Base-by-base conservation (phyloP, 257 asterid genomes). In the Salvia miltiorrhiza region DNA sequence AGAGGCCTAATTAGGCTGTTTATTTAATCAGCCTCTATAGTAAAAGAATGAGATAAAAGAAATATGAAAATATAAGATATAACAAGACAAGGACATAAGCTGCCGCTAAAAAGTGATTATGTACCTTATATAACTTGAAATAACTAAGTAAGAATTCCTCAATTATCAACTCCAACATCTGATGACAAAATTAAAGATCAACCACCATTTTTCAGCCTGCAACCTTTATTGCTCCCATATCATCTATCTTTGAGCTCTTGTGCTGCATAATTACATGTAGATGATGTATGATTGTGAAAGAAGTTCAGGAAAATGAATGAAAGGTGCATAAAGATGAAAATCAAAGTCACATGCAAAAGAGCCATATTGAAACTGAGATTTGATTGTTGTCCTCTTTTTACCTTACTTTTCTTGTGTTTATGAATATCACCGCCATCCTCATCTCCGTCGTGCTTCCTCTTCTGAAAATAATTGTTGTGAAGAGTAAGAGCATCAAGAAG, bases 201-300 rank as follows among this genome's bases (percentile, higher is more conserved):
- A 65, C 79, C 63, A 62, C 82, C 80, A 77, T 65, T 74, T 81
- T 59, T 92, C 93, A 92, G 81, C 97, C 90, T 58, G 93, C 97
- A 75, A 87, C 95, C 87, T 75, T 90, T 77, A 93, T 85, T 74
- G 89, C 90, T 75, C 94, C 90, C 86, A 88, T 80, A 81, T 93
- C 97, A 68, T 90, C 96, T 28, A 93, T 83, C 86, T 86, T 93
- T 81, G 95, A 87, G 90, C 95, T 88, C 87, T 84, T 93, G 80
- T 88, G 99, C 99, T 90, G 96, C 90, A 78, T 62, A 60, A 43
- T 80, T 74, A 65, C 54, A 86, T 61, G 66, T 65, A 70, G 75
- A 79, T 83, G 73, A 45, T 47, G 76, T 70, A 74, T 33, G 32
- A 71, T 76, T 69, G n/a, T 41, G 33, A 57, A 70, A 70, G 41